Conservation (phyloP, 495 filamentous ascomycete species). For the Penicillium paxilli region DNA sequence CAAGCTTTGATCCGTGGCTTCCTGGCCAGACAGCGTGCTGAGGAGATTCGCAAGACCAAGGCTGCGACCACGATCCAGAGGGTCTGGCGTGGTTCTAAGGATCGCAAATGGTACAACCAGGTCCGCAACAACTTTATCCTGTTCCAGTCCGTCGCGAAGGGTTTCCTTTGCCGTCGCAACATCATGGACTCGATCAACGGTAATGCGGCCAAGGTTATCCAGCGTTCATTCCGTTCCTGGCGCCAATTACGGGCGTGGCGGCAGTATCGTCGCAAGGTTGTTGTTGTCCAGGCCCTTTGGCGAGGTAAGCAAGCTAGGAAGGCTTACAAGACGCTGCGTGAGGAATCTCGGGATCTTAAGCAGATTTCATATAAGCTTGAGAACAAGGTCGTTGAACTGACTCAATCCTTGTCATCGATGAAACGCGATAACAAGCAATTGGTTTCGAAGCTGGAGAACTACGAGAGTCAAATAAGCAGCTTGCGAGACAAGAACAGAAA, state of each 20-base stretch:
- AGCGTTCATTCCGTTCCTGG: slow-evolving; percentile 84
- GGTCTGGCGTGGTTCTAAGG: slow-evolving; percentile 88
- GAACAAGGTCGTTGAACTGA: slow-evolving; percentile 98
- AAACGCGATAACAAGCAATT: no score
- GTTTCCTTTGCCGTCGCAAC: slow-evolving; percentile 80
- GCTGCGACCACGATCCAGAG: slow-evolving; percentile 93
- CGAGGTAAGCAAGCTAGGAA: slow-evolving; percentile 79
- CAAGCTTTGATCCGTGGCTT: slow-evolving; percentile 75
- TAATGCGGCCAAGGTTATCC: slow-evolving; percentile 88
- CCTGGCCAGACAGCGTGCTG: slow-evolving; percentile 72
- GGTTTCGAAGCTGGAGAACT: slow-evolving; percentile 87
- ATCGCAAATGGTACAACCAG: slow-evolving; percentile 71
- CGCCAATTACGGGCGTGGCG: slow-evolving; percentile 78
- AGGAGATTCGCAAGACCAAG: slow-evolving; percentile 77
- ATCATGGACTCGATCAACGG: slow-evolving; percentile 93
- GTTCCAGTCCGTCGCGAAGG: slow-evolving; percentile 86
- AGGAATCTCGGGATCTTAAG: slow-evolving; percentile 96
- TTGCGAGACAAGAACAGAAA: no score
- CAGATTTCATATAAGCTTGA: slow-evolving; percentile 99
- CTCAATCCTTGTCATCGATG: no score
- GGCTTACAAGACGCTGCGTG: slow-evolving; percentile 84
- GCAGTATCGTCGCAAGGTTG: slow-evolving; percentile 81
- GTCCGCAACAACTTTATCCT: slow-evolving; percentile 81
- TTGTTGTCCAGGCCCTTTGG: slow-evolving; percentile 93
- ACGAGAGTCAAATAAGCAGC: slow-evolving; percentile 94